Evolutionary conservation across 495 filamentous ascomycete genomes (phyloP), one percentile per base, ranked within the genome.

Genomic region (Filosporella fistucella): DNA sequence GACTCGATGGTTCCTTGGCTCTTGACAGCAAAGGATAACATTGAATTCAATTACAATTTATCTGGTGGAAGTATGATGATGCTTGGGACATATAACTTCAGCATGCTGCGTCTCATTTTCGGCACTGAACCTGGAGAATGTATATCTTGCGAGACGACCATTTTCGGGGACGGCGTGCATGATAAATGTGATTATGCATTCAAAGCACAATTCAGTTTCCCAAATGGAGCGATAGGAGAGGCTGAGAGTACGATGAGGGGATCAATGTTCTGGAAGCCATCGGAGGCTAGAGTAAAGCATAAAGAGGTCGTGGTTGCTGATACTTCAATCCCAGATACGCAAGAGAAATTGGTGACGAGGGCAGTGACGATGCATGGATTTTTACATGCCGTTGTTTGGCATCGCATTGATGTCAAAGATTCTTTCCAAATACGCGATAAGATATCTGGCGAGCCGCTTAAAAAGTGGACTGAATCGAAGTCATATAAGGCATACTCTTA

Each of bases 381-480:
- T 41, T 35, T 75, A 1, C 23, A 60, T 16, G 61, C 66, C 4
- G 44, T 49, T 1, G 6, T 68, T 12, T 74, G 68, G 39, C 78
- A 82, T 55, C 68, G 74, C 7, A 74, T 82, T 38, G 70, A 74
- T 42, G 56, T 80, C 8, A 54, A 66, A 2, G 74, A 78, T 48
- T 56, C 60, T 1, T 50, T 6, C 21, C 16, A 14, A 10, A 50
- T 50, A 16, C 47, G 37, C 5, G n/a, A 20, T 18, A 35, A 55
- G 9, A 26, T 11, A n/a, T 26, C 22, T 35, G 16, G 38, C n/a
- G 14, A 46, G 28, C 8, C 18, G 10, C 42, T 72, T 17, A 67
- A 64, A 58, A 60, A 60, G 22, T 78, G 75, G 75, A 68, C 50
- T 21, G 61, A 68, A 29, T 65, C 44, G 16, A 62, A 65, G 49